phyloP scores from a whole-genome alignment of 2,329 filamentous ascomycete genomes.

The Alternaria burnsii region DNA sequence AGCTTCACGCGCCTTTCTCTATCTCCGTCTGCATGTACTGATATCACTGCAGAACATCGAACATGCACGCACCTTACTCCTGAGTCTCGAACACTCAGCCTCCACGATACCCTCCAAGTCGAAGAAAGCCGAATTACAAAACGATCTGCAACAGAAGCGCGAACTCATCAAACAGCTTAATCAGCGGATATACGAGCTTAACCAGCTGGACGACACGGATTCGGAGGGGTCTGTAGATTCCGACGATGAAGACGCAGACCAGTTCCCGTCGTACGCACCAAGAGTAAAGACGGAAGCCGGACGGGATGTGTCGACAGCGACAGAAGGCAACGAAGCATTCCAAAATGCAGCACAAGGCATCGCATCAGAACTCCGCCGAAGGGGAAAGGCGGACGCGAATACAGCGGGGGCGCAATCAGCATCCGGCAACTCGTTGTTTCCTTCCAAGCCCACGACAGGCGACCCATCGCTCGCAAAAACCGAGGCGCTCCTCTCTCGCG shows the following conservation, averaged over 20 bases:
- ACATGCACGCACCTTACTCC: conserved; percentile 73
- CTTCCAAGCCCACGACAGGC: conserved; percentile 39
- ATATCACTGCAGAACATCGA: conserved; percentile 68
- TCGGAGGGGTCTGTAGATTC: conserved; percentile 49
- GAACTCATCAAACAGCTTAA: conserved; percentile 71
- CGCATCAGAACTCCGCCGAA: conserved; percentile 45
- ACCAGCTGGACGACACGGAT: conserved; percentile 62
- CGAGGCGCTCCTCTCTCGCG: conserved; percentile 77
- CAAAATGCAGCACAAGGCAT: conserved; percentile 46
- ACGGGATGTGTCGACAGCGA: conserved; percentile 41
- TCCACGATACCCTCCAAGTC: conserved; percentile 53
- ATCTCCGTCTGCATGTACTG: neutral
- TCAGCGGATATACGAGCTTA: conserved; percentile 72
- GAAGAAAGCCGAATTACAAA: conserved; percentile 68
- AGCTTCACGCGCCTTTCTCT: conserved; percentile 28
- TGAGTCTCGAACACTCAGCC: conserved; percentile 75
- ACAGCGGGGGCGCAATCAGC: conserved; percentile 36
- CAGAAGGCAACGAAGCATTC: conserved; percentile 44
- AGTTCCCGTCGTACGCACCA: conserved; percentile 54
- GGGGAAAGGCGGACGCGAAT: conserved; percentile 32
- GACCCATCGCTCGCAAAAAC: conserved; percentile 43
- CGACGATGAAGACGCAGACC: conserved; percentile 55
- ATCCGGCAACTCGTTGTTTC: conserved; percentile 53
- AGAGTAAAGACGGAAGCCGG: conserved; percentile 44
- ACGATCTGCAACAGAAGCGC: conserved; percentile 70